Base-by-base conservation (phyloP, 305 asterid species). In the Fraxinus dipetala region DNA sequence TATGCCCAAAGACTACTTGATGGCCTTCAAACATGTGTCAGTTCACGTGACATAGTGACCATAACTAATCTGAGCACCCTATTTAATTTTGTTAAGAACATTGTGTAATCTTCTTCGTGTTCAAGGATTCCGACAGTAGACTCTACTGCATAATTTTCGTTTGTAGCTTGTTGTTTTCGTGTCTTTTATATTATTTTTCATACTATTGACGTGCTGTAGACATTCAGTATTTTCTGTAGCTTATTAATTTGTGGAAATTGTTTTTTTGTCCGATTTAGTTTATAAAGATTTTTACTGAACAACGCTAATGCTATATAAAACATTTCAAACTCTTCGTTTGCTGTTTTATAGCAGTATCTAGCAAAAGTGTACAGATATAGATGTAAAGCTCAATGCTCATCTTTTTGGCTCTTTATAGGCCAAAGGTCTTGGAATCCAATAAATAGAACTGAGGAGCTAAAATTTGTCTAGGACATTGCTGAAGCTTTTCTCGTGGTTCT, bases 371-470 rank as follows among this genome's bases (percentile, higher is more conserved):
- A 32, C 35, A 32, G 35, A 2, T 0, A 26, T 56, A 56, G 54
- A 61, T 22, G 40, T 18, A 35, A 75, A 83, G 22, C 70, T 22
- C 45, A 51, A 67, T 75, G 22, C 78, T 48, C 61, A 1, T 79
- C 30, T 54, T 28, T 75, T 59, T 56, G 54, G 38, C 78, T 79
- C 75, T 78, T 32, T 59, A 83, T 89, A 94, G 98, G 99, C 99
- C 75, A 95, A 94, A 90, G 98, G 98, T 78, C 95, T 95, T 65
- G 99, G 99, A 48, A 95, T 86, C 98, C 99, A 75, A 89, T 95
- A 79, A 95, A 92, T 87, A 89, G 98, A 5, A 31, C 85, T 0
- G 97, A 95, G 81, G 97, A 95, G 88, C 93, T 94, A 16, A 80
- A 86, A 16, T 90, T 94, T 84, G 96, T 93, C 84, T 89, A 83